A percentile compares a stretch with the other conserved stretches of the same genome.
Conservation (phyloP, 805 yeast genomes). For the Saccharomyces mikatae region DNA sequence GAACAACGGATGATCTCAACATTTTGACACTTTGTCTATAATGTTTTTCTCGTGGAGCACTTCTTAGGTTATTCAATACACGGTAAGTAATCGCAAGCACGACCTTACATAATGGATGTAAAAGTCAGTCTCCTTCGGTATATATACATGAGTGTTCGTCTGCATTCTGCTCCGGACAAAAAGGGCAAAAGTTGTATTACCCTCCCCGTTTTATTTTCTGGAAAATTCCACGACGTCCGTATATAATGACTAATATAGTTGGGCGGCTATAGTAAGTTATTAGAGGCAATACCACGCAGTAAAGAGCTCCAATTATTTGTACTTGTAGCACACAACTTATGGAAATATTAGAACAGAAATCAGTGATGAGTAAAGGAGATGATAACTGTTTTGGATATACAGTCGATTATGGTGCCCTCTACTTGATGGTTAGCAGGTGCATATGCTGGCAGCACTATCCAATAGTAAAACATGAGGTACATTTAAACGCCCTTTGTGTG, state of each 20-base stretch:
- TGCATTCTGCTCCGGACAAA: neutral
- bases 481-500: neutral
- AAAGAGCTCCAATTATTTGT: neutral
- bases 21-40: constrained; percentile 2
- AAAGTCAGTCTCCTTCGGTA: neutral
- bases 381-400: neutral
- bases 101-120: neutral
- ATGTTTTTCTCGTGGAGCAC: neutral
- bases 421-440: neutral
- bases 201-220: neutral
- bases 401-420: neutral
- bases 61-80: neutral
- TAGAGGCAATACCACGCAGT: neutral
- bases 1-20: constrained; percentile 17
- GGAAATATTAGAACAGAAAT: neutral
- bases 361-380: neutral
- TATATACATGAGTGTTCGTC: neutral
- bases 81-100: neutral
- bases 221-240: neutral
- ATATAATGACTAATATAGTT: neutral
- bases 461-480: neutral
- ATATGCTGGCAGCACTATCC: neutral
- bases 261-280: neutral
- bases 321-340: neutral
- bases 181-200: neutral